Conservation (phyloP, 306 rosid genomes). For the Sicyos baderoa region DNA sequence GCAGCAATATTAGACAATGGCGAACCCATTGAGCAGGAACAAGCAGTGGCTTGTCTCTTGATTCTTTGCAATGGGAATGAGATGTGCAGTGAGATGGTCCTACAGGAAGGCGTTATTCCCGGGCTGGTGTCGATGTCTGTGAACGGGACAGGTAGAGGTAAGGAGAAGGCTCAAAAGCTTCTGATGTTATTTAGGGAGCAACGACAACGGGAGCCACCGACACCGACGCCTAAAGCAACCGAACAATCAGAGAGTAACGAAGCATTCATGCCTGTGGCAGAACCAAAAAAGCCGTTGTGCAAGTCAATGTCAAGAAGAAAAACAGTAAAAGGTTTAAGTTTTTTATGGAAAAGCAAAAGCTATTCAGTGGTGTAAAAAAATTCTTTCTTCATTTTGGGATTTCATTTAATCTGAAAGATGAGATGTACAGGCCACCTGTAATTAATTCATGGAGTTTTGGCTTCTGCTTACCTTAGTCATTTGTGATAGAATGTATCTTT, state of each 20-base stretch:
- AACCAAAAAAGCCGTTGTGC: slow-evolving; percentile 65
- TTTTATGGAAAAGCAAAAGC: slow-evolving; percentile 86
- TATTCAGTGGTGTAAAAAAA: slow-evolving; percentile 65
- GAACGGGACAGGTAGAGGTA: slow-evolving; percentile 81
- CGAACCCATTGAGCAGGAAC: slow-evolving; percentile 78
- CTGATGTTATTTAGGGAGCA: slow-evolving; percentile 87
- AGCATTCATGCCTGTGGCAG: slow-evolving; percentile 33
- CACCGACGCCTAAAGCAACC: neutral
- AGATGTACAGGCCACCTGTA: slow-evolving; percentile 74
- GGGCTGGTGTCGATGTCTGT: slow-evolving; percentile 85
- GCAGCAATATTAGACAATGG: slow-evolving; percentile 68
- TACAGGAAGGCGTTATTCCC: slow-evolving; percentile 95
- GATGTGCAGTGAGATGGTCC: slow-evolving; percentile 71
- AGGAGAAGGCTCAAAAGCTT: slow-evolving; percentile 84
- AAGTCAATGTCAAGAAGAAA: slow-evolving; percentile 70
- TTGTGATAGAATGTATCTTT: neutral
- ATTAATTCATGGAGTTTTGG: slow-evolving; percentile 62
- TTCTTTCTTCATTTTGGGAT: slow-evolving; percentile 17
- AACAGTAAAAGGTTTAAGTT: slow-evolving; percentile 52
- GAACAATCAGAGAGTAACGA: slow-evolving; percentile 38
- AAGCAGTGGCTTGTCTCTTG: slow-evolving; percentile 71
- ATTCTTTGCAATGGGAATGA: slow-evolving; percentile 68
- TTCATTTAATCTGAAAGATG: slow-evolving; percentile 33
- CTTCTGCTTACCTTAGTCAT: slow-evolving; percentile 15
- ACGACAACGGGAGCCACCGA: slow-evolving; percentile 53